Conservation (phyloP, 192 early-diverging fungal species). For the Lunasporangiospora selenospora region DNA sequence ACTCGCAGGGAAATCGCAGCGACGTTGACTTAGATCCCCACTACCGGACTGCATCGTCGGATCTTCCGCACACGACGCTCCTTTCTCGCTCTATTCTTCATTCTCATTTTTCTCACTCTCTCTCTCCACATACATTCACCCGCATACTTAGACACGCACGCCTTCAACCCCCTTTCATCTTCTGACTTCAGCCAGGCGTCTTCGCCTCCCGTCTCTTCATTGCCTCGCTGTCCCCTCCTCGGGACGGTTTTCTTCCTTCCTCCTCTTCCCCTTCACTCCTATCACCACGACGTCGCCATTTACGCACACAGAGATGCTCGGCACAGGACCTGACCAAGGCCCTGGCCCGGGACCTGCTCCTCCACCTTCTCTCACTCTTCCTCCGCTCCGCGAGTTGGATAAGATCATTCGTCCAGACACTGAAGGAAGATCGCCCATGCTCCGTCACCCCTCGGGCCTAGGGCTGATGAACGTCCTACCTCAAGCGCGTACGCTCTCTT, state of each 20-base stretch:
- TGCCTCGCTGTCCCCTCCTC: not conserved
- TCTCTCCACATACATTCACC: too few relatives aligned
- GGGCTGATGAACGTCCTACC: not conserved
- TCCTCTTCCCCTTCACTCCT: not conserved
- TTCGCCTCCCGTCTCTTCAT: not conserved
- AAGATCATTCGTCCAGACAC: conserved; percentile 19
- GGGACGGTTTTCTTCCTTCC: not conserved
- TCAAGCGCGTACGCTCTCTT: not conserved
- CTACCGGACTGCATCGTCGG: too few relatives aligned
- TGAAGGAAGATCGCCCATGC: not conserved
- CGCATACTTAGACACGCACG: too few relatives aligned
- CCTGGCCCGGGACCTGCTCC: conserved; percentile 27
- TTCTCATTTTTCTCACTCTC: too few relatives aligned
- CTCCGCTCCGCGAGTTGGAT: conserved; percentile 28
- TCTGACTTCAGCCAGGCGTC: not conserved
- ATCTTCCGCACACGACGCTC: too few relatives aligned
- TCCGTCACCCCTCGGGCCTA: not conserved
- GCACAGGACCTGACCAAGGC: not conserved
- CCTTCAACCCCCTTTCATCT: not conserved
- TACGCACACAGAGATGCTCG: conserved; percentile 16
- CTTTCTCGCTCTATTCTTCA: too few relatives aligned
- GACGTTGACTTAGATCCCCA: too few relatives aligned
- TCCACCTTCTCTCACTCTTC: conserved; percentile 32
- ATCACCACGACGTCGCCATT: conserved; percentile 14
- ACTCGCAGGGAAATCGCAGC: too few relatives aligned